Conservation (phyloP, 2,329 filamentous ascomycete genomes). For the Beauveria brongniartii region DNA sequence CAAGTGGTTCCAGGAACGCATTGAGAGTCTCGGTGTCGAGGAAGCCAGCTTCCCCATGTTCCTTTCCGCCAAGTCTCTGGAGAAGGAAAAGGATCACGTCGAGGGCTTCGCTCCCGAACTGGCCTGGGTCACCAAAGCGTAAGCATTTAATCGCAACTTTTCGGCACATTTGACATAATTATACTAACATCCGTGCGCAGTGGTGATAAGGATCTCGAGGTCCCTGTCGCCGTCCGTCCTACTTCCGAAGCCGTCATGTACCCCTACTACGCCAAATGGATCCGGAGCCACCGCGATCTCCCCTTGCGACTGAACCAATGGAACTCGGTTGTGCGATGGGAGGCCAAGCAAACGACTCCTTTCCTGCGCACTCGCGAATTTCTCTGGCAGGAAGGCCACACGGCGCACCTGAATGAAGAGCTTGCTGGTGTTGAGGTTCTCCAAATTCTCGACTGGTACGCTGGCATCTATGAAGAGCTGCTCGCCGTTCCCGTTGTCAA, state of each 20-base stretch:
- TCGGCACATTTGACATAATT: background rate
- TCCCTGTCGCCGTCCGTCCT: conserved; percentile 58
- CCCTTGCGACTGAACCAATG: conserved; percentile 94
- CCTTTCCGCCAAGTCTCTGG: conserved; percentile 80
- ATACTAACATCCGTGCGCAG: conserved; percentile 32
- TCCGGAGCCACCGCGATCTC: conserved; percentile 89
- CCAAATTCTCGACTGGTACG: conserved; percentile 89
- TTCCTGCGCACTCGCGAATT: conserved; percentile 94
- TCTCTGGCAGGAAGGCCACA: conserved; percentile 95
- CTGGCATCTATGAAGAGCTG: conserved; percentile 84
- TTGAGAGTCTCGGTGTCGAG: conserved; percentile 86
- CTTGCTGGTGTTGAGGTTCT: conserved; percentile 78
- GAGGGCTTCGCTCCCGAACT: conserved; percentile 96
- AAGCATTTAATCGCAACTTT: conserved; percentile 25
- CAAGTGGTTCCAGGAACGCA: conserved; percentile 62
- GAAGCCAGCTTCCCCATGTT: conserved; percentile 98
- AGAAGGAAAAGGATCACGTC: conserved; percentile 88
- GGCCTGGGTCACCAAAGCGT: conserved; percentile 81
- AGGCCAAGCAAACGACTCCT: conserved; percentile 84
- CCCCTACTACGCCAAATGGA: conserved; percentile 94
- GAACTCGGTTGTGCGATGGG: conserved; percentile 91
- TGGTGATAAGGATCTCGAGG: conserved; percentile 88
- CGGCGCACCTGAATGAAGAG: conserved; percentile 77
- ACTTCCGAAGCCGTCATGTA: conserved; percentile 82
- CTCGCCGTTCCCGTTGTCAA: conserved; percentile 92